phyloP scores from a whole-genome alignment of 2,329 filamentous ascomycete genomes.

The Madurella mycetomatis region DNA sequence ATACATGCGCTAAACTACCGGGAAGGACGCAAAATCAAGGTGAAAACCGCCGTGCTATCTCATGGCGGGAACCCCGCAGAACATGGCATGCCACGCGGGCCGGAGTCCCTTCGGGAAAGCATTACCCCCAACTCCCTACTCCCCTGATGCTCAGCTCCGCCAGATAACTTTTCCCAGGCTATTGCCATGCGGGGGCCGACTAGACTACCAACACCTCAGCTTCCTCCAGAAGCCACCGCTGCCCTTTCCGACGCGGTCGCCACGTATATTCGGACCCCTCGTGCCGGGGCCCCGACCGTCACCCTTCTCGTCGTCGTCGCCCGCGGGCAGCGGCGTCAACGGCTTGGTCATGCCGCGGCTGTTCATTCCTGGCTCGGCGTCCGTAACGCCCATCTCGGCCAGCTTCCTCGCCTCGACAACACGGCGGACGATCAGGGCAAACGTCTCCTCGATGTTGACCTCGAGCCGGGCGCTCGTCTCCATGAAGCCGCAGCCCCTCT shows the following conservation, averaged over 20 bases:
- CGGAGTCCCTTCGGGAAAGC: neutral
- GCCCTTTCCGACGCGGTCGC: slow-evolving; percentile 41
- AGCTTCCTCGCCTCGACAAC: slow-evolving; percentile 55
- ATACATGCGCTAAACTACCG: slow-evolving; percentile 1
- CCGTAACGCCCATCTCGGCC: slow-evolving; percentile 44
- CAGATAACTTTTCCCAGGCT: neutral
- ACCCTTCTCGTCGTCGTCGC: slow-evolving; percentile 29
- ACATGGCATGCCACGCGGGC: neutral
- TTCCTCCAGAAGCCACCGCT: slow-evolving; percentile 51
- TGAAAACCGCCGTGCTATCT: neutral
- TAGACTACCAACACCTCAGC: slow-evolving; percentile 49
- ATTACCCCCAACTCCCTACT: neutral
- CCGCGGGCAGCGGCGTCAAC: slow-evolving; percentile 48
- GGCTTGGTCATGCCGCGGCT: slow-evolving; percentile 55
- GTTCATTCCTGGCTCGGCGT: slow-evolving; percentile 38
- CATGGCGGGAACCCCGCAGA: neutral
- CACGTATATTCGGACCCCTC: slow-evolving; percentile 40
- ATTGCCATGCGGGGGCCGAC: neutral
- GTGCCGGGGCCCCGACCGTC: slow-evolving; percentile 39
- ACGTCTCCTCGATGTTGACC: slow-evolving; percentile 87
- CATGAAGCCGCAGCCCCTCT: slow-evolving; percentile 76
- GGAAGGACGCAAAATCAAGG: neutral
- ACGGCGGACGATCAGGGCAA: slow-evolving; percentile 63
- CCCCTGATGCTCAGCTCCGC: neutral
- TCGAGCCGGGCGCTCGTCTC: slow-evolving; percentile 79